phyloP scores from a whole-genome alignment of 805 yeast species.

The Kodamaea kaohsiungensis region DNA sequence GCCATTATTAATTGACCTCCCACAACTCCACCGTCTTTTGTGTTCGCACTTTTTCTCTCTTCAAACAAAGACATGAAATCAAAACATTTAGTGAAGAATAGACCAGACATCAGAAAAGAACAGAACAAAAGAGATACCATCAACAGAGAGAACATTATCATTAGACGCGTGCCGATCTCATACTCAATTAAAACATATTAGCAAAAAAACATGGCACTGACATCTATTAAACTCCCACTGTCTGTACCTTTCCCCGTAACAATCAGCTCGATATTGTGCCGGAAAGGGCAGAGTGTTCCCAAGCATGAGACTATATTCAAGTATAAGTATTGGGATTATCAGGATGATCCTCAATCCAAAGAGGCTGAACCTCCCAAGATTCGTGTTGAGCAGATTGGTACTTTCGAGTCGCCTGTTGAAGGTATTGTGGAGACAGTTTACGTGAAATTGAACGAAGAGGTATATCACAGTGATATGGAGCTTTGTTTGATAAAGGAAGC shows the following conservation, averaged over 20 bases:
- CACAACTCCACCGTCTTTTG: background rate
- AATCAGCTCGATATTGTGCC: conserved; percentile 49
- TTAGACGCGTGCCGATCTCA: background rate
- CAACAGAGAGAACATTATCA: background rate
- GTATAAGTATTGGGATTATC: conserved; percentile 69
- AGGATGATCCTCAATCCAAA: conserved; percentile 51
- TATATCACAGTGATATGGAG: conserved; percentile 46
- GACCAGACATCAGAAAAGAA: too few species aligned
- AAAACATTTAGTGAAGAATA: background rate
- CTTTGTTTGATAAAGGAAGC: conserved; percentile 71
- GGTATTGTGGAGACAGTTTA: conserved; percentile 60
- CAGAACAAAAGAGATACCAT: background rate
- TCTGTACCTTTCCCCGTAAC: conserved; percentile 70
- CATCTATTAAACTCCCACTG: conserved; percentile 57
- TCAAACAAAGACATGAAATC: background rate
- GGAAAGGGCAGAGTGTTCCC: conserved; percentile 45
- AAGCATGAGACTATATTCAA: conserved; percentile 57
- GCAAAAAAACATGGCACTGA: conserved; percentile 34
- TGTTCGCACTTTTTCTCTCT: background rate
- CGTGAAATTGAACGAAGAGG: conserved; percentile 59
- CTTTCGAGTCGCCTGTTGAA: conserved; percentile 80
- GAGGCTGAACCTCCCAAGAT: conserved; percentile 45
- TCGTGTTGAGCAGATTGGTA: conserved; percentile 67
- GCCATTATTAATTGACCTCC: too few species aligned
- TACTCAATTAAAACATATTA: background rate